phyloP scores from a whole-genome alignment of 1,284 basidiomycete species.

The Salmacisia buchloeana region DNA sequence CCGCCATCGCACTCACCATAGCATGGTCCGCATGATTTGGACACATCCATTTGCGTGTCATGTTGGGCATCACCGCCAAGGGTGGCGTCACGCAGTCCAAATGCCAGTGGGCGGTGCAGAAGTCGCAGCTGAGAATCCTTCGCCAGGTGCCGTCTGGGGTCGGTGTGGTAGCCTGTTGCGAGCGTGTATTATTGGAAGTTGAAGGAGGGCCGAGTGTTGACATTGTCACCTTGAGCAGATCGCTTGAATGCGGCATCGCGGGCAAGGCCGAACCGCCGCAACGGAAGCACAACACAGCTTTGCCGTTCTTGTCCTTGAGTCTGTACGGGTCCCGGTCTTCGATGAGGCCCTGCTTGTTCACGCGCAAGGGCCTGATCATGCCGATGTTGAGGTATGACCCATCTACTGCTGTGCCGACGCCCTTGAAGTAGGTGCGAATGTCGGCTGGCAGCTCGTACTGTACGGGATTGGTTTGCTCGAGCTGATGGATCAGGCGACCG shows the following conservation, averaged over 20 bases:
- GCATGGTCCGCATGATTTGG: constrained; percentile 85
- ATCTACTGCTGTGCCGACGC: constrained; percentile 52
- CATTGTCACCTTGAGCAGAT: not conserved
- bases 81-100: constrained; percentile 93
- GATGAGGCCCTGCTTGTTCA: constrained; percentile 77
- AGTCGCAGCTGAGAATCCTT: constrained; percentile 84
- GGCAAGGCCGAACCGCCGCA: constrained; percentile 72
- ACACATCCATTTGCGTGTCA: constrained; percentile 95
- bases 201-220: not conserved
- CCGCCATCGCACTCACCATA: constrained; percentile 43
- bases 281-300: constrained; percentile 76
- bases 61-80: constrained; percentile 73
- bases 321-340: constrained; percentile 88
- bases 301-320: constrained; percentile 76
- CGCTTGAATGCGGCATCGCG: constrained; percentile 52
- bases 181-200: not conserved
- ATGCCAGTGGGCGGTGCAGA: constrained; percentile 92
- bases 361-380: constrained; percentile 50
- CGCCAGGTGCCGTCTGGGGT: constrained; percentile 43
- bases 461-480: constrained; percentile 64
- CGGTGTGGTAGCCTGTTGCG: not conserved
- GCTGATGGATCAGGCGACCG: constrained; percentile 62
- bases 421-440: constrained; percentile 76
- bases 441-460: constrained; percentile 87
- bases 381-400: constrained; percentile 62